phyloP scores from a whole-genome alignment of 2,329 filamentous ascomycete genomes.

The Beauveria scarabaeidicola region DNA sequence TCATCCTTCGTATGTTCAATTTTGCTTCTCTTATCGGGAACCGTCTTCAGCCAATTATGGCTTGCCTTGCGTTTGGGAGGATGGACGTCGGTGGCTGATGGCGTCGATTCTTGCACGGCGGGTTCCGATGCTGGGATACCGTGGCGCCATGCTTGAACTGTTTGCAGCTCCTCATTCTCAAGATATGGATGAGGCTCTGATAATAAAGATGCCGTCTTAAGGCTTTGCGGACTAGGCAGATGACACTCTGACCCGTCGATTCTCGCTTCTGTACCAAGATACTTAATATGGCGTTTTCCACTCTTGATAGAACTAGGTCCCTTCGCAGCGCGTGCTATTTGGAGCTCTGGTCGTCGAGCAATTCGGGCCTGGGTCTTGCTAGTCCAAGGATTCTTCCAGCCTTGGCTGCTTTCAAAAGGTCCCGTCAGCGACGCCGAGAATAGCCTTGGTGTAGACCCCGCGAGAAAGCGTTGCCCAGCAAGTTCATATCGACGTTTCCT shows the following conservation, averaged over 20 bases:
- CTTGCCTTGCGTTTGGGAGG: conserved; percentile 12
- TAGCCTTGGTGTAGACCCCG: conserved; percentile 47
- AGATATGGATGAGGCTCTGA: conserved; percentile 11
- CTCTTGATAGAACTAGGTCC: not conserved
- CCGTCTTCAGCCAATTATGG: conserved; percentile 25
- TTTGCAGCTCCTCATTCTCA: conserved; percentile 20
- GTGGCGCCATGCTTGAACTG: conserved; percentile 26
- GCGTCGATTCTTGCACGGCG: conserved; percentile 9
- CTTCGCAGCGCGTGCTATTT: not conserved
- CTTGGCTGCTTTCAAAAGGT: conserved; percentile 45
- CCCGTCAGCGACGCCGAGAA: conserved; percentile 53
- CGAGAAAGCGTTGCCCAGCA: conserved; percentile 49
- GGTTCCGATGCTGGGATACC: conserved; percentile 10
- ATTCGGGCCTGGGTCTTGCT: conserved; percentile 19
- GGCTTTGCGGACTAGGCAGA: conserved; percentile 16
- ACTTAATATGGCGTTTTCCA: not conserved
- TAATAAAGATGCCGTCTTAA: conserved; percentile 13
- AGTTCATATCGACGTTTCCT: conserved; percentile 48
- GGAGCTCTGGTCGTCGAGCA: not conserved
- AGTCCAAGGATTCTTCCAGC: conserved; percentile 47
- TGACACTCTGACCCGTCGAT: conserved; percentile 8
- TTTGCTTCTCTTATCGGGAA: conserved; percentile 21
- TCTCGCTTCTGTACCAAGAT: not conserved
- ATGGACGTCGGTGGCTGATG: conserved; percentile 16
- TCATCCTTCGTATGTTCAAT: not conserved